A percentile compares a stretch with the other conserved stretches of the same genome.
phyloP scores from a whole-genome alignment of 805 yeast species.

The Starmerella stellata region DNA sequence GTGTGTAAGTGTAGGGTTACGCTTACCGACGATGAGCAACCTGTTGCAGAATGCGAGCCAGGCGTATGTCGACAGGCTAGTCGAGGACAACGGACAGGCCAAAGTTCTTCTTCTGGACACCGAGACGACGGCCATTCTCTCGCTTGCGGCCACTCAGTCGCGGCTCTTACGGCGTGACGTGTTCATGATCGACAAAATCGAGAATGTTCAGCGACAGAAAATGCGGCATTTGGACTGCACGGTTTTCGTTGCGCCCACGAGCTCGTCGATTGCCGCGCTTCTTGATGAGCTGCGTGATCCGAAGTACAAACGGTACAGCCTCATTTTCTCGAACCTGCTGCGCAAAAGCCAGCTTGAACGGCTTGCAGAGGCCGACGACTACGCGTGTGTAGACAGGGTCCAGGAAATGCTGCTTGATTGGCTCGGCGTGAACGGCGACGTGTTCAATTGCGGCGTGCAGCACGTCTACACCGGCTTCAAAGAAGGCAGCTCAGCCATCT shows the following conservation, averaged over 20 bases:
- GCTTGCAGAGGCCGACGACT: slow-evolving; percentile 76
- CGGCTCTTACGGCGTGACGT: slow-evolving; percentile 64
- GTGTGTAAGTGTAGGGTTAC: neutral
- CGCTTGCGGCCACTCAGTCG: slow-evolving; percentile 81
- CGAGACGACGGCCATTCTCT: slow-evolving; percentile 62
- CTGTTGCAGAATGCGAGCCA: slow-evolving; percentile 19
- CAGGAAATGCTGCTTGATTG: slow-evolving; percentile 78
- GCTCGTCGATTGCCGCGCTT: slow-evolving; percentile 41
- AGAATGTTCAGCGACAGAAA: slow-evolving; percentile 41
- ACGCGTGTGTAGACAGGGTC: slow-evolving; percentile 58
- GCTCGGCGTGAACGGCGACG: slow-evolving; percentile 48
- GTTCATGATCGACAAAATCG: slow-evolving; percentile 52
- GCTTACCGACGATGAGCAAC: neutral
- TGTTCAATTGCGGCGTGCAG: slow-evolving; percentile 31
- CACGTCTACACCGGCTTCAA: slow-evolving; percentile 14
- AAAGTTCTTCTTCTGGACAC: slow-evolving; percentile 64
- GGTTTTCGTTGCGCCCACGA: slow-evolving; percentile 58
- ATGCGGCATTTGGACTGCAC: slow-evolving; percentile 70
- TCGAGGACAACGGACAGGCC: slow-evolving; percentile 28
- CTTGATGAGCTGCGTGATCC: slow-evolving; percentile 58
- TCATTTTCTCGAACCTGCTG: slow-evolving; percentile 61
- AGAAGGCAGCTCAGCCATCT: too few species aligned
- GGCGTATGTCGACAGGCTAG: slow-evolving; percentile 26
- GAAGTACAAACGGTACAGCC: slow-evolving; percentile 56
- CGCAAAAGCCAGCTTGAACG: slow-evolving; percentile 65